Base-by-base conservation (phyloP, 139 green algal genomes). In the Zygnema circumcarinatum region DNA sequence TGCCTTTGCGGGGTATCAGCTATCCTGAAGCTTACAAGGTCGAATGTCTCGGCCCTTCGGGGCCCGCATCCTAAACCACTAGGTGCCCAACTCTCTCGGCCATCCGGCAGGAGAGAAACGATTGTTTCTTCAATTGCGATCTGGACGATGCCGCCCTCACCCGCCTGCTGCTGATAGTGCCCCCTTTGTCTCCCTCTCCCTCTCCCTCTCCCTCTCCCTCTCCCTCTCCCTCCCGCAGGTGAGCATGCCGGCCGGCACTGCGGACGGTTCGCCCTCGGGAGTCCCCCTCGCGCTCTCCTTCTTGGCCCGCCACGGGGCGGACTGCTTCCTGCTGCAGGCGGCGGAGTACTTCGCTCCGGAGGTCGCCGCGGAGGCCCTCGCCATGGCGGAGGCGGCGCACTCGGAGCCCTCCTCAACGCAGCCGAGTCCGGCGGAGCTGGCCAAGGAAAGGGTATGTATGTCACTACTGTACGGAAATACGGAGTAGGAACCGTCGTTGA, bases 181-280 rank as follows among this genome's bases (percentile, higher is more conserved):
- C 29, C 25, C 54, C 54, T 72, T 25, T 72, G 25, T 72, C 25
- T 72, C 54, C 25, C 54, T 72, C 54, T 29, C 54, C 54, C 54
- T 25, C 54, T 72, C 54, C 54, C 29, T 25, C 54, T 29, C 54
- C 54, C 29, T 72, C 54, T 72, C 25, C 54, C 54, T 72, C 25
- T 72, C 54, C 29, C 25, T 72, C 54, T 72, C 54, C 29, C 54
- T 33, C 25, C 54, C n/a, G 62, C 83, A 88, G 83, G 36, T 88
- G n/a, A 88, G 76, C 16, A 88, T 88, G 21, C 83, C 83, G 29
- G 79, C 79, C n/a, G 83, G 83, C 1, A 54, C 22, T 32, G 42
- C 38, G 83, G 74, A 87, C 21, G 39, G 74, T 75, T 38, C 40
- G 16, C 69, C 69, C n/a, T n/a, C 16, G 31, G 84, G 84, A 1